Base-by-base conservation (phyloP, 306 rosid species). In the Vigna reflexopilosa region DNA sequence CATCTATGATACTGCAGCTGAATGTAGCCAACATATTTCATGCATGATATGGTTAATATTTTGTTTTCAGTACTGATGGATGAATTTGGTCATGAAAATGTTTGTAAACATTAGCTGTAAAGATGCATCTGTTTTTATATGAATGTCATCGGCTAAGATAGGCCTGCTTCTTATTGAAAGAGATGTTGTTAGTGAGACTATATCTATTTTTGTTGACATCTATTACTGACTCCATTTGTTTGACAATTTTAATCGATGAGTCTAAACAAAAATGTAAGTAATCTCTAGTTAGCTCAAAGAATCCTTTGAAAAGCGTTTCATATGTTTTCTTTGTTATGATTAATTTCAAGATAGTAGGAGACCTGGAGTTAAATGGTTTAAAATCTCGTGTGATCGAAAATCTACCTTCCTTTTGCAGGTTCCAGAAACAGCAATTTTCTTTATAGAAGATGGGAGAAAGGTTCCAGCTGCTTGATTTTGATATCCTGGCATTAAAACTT, bases 391-490 rank as follows among this genome's bases (percentile, higher is more conserved):
- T 75, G 66, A 73, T 58, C 26, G 34, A 59, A 65, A 45, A 26
- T 58, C 10, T 67, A 3, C 40, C 52, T 81, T 77, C 30, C 20
- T 47, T 73, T 24, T 78, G 82, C 89, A 96, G 99, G 99, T 96
- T 69, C 96, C 99, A 19, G 94, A 88, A 71, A 65, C 88, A 70
- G 90, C 99, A 74, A 91, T 96, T 86, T 96, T 86, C 97, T 96
- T 96, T 81, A 91, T 96, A 62, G 99, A 96, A 83, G 99, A 96
- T 78, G 99, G 99, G 80, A 91, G 87, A 73, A 96, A 96, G 86
- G 99, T 96, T 71, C 97, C 99, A 32, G 99, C 97, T 81, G 98
- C 96, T 80, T 96, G 88, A 93, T 75, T 70, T 80, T 77, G 78
- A 55, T 72, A 80, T 71, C 28, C 34, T 9, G 86, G 81, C 76